Evolutionary conservation across 805 yeast genomes (phyloP).

Genomic region (Yamadazyma sp.): DNA sequence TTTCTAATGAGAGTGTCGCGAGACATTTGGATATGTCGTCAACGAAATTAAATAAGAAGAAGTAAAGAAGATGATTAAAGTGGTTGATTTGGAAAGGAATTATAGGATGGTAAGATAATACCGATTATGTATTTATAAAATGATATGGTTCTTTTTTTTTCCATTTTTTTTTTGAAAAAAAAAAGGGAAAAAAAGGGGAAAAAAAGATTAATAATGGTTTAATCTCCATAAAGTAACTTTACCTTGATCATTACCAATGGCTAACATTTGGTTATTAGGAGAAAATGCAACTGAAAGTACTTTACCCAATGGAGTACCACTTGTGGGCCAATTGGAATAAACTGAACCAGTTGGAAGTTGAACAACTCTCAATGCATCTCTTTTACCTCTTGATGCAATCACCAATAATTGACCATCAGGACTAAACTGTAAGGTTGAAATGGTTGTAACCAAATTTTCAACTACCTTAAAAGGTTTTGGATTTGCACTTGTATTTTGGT

Average conservation of each 20-base stretch:
- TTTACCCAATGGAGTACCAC: conserved; percentile 93
- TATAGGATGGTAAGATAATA: too few species aligned
- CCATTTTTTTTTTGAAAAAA: too few species aligned
- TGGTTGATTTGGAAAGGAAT: too few species aligned
- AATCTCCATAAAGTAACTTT: conserved; percentile 85
- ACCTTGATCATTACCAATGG: conserved; percentile 90
- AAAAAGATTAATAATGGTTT: conserved; percentile 59
- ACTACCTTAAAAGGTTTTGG: conserved; percentile 58
- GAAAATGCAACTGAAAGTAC: conserved; percentile 81
- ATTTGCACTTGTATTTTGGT: conserved; percentile 23
- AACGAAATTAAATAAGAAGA: too few species aligned
- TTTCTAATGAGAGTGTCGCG: too few species aligned
- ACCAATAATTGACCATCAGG: conserved; percentile 88
- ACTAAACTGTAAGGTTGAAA: conserved; percentile 70
- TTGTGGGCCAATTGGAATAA: conserved; percentile 95
- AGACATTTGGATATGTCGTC: too few species aligned
- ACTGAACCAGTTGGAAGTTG: conserved; percentile 87
- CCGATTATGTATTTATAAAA: too few species aligned
- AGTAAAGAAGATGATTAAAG: too few species aligned
- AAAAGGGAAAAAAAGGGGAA: too few species aligned
- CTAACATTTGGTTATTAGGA: conserved; percentile 77
- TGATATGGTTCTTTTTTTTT: too few species aligned
- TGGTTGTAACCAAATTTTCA: conserved; percentile 78
- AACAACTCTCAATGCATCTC: conserved; percentile 81
- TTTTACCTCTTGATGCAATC: conserved; percentile 78